These are phyloP conservation scores for Pestalotiopsis fici DNA, from an alignment of 2,329 filamentous ascomycete genomes.

Conservation along the genomic window DNA sequence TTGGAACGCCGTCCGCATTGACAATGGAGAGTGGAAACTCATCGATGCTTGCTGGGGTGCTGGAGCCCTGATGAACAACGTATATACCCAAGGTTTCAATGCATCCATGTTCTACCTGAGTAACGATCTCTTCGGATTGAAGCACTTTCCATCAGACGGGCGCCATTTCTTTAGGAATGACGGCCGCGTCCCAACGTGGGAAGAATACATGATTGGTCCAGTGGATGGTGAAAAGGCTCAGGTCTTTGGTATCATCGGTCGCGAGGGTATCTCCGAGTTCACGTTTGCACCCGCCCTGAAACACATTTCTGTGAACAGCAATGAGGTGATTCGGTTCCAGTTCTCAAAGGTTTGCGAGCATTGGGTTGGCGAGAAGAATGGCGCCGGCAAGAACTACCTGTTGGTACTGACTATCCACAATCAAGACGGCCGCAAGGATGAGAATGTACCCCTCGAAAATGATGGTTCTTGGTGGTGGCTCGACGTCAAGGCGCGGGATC, in stretches of 20 bases:
- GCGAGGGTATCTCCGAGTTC: slow-evolving; percentile 55
- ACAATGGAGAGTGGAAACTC: slow-evolving; percentile 87
- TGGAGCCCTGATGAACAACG: slow-evolving; percentile 52
- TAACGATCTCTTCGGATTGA: slow-evolving; percentile 80
- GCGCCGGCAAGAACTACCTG: slow-evolving; percentile 65
- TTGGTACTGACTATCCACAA: slow-evolving; percentile 71
- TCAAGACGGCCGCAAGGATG: slow-evolving; percentile 65
- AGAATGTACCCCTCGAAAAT: slow-evolving; percentile 72
- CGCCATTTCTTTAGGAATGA: slow-evolving; percentile 75
- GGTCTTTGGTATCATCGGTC: slow-evolving; percentile 44
- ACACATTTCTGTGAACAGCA: slow-evolving; percentile 61
- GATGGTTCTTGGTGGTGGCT: slow-evolving; percentile 81
- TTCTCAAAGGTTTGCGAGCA: slow-evolving; percentile 81
- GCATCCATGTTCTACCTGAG: slow-evolving; percentile 59
- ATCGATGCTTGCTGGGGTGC: slow-evolving; percentile 94
- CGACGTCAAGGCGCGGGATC: slow-evolving; percentile 66
- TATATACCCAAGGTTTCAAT: slow-evolving; percentile 70
- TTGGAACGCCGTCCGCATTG: slow-evolving; percentile 91
- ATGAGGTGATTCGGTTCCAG: slow-evolving; percentile 70
- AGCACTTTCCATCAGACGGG: slow-evolving; percentile 75
- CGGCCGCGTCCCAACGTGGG: slow-evolving; percentile 70
- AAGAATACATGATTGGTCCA: slow-evolving; percentile 75
- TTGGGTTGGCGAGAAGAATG: slow-evolving; percentile 73
- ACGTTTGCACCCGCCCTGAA: slow-evolving; percentile 63
- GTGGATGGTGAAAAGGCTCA: slow-evolving; percentile 47